Conservation (phyloP, 129 eudicot genomes). For the Saposhnikovia divaricata region DNA sequence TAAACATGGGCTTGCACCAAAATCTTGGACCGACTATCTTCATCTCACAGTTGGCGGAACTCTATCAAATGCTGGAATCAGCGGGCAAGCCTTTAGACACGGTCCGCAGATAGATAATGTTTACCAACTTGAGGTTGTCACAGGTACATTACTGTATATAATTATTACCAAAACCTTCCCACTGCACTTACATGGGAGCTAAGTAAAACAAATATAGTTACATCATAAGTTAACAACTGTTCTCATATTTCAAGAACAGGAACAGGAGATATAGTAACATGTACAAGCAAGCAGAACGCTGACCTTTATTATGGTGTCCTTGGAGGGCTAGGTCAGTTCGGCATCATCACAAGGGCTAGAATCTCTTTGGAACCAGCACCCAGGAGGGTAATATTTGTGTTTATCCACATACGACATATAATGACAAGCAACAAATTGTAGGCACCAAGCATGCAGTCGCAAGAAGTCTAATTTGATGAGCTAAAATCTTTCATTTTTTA, state of each 20-base stretch:
- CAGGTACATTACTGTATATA: constrained; percentile 24
- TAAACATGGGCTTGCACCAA: constrained; percentile 42
- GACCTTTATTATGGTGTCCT: constrained; percentile 41
- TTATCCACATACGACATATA: not conserved
- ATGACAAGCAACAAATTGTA: not conserved
- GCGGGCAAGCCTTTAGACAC: constrained; percentile 43
- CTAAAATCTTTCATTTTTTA: constrained; percentile 18
- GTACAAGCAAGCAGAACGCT: constrained; percentile 24
- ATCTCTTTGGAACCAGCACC: constrained; percentile 38
- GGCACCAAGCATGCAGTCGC: not conserved
- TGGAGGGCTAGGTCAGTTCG: constrained; percentile 52
- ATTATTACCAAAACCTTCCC: not conserved
- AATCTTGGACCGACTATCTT: constrained; percentile 57
- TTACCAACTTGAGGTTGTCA: constrained; percentile 41
- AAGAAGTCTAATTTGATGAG: constrained; percentile 4
- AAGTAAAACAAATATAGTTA: not conserved
- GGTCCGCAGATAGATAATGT: constrained; percentile 56
- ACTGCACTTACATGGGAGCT: not conserved
- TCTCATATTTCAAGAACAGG: constrained; percentile 16
- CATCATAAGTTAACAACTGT: not conserved
- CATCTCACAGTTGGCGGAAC: constrained; percentile 53
- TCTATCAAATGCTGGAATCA: constrained; percentile 53
- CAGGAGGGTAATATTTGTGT: constrained; percentile 18
- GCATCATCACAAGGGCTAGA: constrained; percentile 42
- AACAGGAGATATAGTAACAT: constrained; percentile 33